Evolutionary conservation across 177 flowering plant species (phyloP), one percentile per base, ranked within the genome.

Genomic region (Telopea speciosissima): DNA sequence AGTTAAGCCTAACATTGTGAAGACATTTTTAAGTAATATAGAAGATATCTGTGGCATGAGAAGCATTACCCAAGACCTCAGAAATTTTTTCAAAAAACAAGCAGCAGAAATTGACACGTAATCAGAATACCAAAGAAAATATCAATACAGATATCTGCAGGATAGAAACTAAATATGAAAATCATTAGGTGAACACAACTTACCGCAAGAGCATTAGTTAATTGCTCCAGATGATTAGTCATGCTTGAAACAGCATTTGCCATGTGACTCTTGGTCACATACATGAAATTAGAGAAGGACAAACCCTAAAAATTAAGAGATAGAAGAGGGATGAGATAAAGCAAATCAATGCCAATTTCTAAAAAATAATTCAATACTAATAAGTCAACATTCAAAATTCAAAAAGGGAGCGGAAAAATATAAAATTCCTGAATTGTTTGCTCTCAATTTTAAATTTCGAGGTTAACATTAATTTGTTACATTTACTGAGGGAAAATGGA

Each of bases 251-350:
- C 99, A 79, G 99, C 99, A 81, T 24, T 82, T 70, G 89, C 83
- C 99, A 95, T 95, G 78, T 73, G 87, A 0, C 73, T 77, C 82
- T 88, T 95, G 68, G 97, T 92, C 21, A 93, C 98, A 77, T 89
- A 90, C 90, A 91, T 84, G 62, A 91, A 83, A 79, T 93, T 96
- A 19, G 91, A 81, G 79, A 90, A 86, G 42, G 89, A 83, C 54
- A 93, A 59, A 42, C 97, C 97, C 97, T 91, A 67, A 40, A 22
- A 2, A 75, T 36, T 68, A 58, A 10, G 31, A 63, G n/a, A 22
- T 4, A 22, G 62, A 19, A 24, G 24, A 24, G 28, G 45, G 23
- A 24, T 36, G 63, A 62, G 42, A 62, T 33, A 13, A 21, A 63
- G 36, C 7, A 11, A 58, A 8, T 40, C 6, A 42, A 7, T 14